Percentiles rank a stretch among this genome's conserved stretches.
Conservation (phyloP, 176 grass and related monocot genomes). For the Avena sativa region DNA sequence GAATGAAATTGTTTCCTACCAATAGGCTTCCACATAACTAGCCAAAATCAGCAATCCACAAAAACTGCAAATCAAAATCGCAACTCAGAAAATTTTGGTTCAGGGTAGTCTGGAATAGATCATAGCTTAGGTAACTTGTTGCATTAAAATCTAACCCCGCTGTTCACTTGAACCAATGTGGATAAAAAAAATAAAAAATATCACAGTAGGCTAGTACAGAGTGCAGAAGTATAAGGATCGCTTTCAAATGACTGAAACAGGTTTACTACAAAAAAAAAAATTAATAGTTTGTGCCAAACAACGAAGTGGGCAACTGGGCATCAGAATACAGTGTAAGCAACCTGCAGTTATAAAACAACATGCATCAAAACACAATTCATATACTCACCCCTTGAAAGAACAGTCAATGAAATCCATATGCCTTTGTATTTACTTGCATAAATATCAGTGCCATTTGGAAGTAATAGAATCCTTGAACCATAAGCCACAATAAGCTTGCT, state of each 20-base stretch:
- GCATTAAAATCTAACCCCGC: conserved; percentile 3
- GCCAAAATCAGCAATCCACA: conserved; percentile 18
- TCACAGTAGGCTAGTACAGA: conserved; percentile 6
- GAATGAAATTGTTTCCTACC: not conserved
- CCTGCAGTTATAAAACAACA: conserved; percentile 21
- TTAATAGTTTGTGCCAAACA: not conserved
- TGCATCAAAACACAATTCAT: conserved; percentile 27
- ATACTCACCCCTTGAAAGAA: conserved; percentile 91
- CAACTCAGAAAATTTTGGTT: not conserved
- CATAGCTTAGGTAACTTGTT: not conserved
- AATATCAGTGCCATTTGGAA: conserved; percentile 82
- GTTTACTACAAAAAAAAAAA: not conserved
- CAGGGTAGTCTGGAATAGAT: conserved; percentile 5
- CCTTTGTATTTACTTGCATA: conserved; percentile 98
- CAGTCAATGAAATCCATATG: conserved; percentile 90
- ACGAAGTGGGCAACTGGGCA: not conserved
- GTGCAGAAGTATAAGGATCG: not conserved
- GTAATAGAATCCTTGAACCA: conserved; percentile 85
- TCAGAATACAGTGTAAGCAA: conserved; percentile 24
- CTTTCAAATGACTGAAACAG: not conserved
- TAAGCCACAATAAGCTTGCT: conserved; percentile 99
- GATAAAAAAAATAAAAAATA: not conserved
- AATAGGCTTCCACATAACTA: not conserved
- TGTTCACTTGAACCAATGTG: not conserved
- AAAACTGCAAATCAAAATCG: not conserved